Conservation (phyloP, 306 rosid genomes). For the Biancaea sappan region DNA sequence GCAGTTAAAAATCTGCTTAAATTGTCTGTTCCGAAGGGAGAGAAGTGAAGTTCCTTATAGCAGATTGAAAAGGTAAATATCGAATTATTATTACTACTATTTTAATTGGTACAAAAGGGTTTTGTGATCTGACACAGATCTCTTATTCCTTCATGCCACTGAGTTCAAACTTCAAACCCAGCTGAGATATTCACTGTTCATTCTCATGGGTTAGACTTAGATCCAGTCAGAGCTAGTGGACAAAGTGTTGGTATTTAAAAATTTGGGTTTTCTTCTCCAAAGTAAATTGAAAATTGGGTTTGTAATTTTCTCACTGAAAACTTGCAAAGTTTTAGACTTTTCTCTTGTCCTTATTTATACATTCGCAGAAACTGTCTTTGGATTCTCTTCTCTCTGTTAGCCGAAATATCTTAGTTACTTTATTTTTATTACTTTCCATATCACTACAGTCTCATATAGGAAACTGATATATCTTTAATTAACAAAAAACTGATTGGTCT, state of each 20-base stretch:
- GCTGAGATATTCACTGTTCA: slow-evolving; percentile 40
- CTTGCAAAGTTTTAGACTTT: slow-evolving; percentile 28
- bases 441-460: slow-evolving; percentile 6
- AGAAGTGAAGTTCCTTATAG: slow-evolving; percentile 17
- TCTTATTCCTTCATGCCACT: slow-evolving; percentile 37
- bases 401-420: slow-evolving; percentile 36
- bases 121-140: slow-evolving; percentile 71
- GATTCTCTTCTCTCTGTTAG: slow-evolving; percentile 42
- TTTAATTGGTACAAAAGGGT: slow-evolving; percentile 16
- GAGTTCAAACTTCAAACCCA: slow-evolving; percentile 32
- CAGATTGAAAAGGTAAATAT: slow-evolving; percentile 35
- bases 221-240: slow-evolving; percentile 64
- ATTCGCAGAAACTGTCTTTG: slow-evolving; percentile 41
- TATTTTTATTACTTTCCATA: slow-evolving; percentile 21
- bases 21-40: slow-evolving; percentile 38
- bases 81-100: too few species aligned
- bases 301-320: slow-evolving; percentile 49
- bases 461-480: slow-evolving; percentile 28
- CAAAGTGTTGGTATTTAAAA: slow-evolving; percentile 47
- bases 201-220: slow-evolving; percentile 46
- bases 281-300: slow-evolving; percentile 39
- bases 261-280: slow-evolving; percentile 12
- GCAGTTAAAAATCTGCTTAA: slow-evolving; percentile 32
- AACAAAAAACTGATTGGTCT: slow-evolving; percentile 26
- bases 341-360: slow-evolving; percentile 65